A percentile compares a stretch with the other conserved stretches of the same genome.
Conservation (phyloP, 2,329 filamentous ascomycete genomes). For the Raffaelea arxii region DNA sequence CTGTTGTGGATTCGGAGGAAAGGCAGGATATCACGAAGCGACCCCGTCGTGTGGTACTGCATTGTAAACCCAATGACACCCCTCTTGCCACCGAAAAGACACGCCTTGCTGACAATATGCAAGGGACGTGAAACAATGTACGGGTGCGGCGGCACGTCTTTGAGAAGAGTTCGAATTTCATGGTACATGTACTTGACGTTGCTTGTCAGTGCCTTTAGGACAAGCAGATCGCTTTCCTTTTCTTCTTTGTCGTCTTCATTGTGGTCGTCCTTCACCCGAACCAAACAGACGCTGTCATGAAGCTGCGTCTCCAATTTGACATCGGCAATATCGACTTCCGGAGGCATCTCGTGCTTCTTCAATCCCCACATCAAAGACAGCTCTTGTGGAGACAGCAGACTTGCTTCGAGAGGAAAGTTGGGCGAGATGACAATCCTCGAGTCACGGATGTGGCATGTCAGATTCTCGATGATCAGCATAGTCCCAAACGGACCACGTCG, state of each 20-base stretch:
- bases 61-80: conserved; percentile 49
- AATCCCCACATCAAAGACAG: conserved; percentile 35
- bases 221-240: conserved; percentile 30
- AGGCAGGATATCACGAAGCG: conserved; percentile 45
- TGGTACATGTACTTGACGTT: conserved; percentile 52
- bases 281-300: conserved; percentile 50
- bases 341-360: conserved; percentile 24
- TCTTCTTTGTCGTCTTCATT: too few species aligned
- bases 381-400: conserved; percentile 33
- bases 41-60: conserved; percentile 42
- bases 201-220: conserved; percentile 50
- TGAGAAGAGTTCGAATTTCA: conserved; percentile 45
- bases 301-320: conserved; percentile 43
- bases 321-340: conserved; percentile 36
- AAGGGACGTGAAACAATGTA: conserved; percentile 42
- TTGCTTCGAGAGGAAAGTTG: conserved; percentile 43
- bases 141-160: conserved; percentile 36
- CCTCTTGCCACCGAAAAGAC: conserved; percentile 44
- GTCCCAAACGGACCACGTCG: conserved; percentile 45
- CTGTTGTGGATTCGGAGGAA: conserved; percentile 35
- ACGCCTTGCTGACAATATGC: conserved; percentile 46
- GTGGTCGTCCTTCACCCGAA: conserved; percentile 25
- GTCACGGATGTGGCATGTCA: conserved; percentile 36
- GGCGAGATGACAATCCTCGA: conserved; percentile 36
- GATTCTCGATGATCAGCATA: conserved; percentile 41